Evolutionary conservation across 2,329 filamentous ascomycete species (phyloP).

Genomic region (Seiridium unicorne): DNA sequence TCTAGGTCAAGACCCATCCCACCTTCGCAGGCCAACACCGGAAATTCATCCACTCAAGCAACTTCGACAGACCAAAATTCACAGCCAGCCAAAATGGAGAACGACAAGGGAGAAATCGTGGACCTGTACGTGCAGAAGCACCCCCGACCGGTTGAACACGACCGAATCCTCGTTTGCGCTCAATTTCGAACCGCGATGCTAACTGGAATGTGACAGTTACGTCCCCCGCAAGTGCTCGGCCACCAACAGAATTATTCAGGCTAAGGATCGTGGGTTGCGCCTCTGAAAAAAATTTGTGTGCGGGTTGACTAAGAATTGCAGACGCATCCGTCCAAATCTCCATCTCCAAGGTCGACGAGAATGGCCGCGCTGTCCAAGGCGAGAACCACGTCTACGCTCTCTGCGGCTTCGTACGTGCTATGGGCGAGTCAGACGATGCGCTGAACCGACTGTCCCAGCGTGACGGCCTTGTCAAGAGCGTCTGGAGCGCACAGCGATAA

Average conservation of each 20-base stretch:
- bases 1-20: too few species aligned
- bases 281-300: too few species aligned
- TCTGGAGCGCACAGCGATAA: constrained; percentile 80
- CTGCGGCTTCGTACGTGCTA: constrained; percentile 94
- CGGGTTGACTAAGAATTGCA: background rate
- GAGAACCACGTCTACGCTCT: constrained; percentile 98
- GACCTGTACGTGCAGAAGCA: constrained; percentile 72
- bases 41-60: background rate
- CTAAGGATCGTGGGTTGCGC: constrained; percentile 84
- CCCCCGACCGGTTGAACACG: constrained; percentile 13
- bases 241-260: constrained; percentile 96
- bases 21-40: too few species aligned
- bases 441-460: constrained; percentile 94
- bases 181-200: background rate
- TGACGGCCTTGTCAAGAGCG: constrained; percentile 94
- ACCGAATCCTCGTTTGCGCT: background rate
- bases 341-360: constrained; percentile 98
- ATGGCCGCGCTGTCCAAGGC: constrained; percentile 87
- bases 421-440: constrained; percentile 96
- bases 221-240: constrained; percentile 98
- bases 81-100: constrained; percentile 80
- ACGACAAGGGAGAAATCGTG: constrained; percentile 99
- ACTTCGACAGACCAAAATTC: constrained; percentile 24
- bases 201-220: constrained; percentile 58
- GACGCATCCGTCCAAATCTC: constrained; percentile 95